Base-by-base conservation (phyloP, 768 basidiomycete genomes). In the Agaricus bisporus region DNA sequence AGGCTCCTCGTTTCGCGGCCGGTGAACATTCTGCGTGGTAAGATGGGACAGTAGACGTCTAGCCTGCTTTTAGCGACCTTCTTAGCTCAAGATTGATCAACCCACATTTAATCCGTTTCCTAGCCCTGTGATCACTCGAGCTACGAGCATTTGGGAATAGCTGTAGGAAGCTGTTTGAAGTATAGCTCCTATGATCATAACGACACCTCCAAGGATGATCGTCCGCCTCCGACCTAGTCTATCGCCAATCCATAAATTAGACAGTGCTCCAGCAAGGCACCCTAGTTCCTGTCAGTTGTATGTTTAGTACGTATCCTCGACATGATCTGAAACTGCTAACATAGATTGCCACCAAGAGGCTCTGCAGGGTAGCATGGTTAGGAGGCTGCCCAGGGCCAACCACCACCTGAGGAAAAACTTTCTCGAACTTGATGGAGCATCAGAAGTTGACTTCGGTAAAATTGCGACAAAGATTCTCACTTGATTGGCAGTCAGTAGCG, bases 11-110 rank as follows among this genome's bases (percentile, higher is more conserved):
- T 51, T 72, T 72, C 28, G 80, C 72, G 4, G 82, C 77, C 4
- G 80, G 75, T 1, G 84, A 83, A 60, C 82, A 83, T 64, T 87
- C 85, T 0, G 82, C 79, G 54, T 83, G 82, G 61, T 84, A 86
- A 9, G 74, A 71, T 2, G 84, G 83, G 0, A 83, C 78, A 14
- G 82, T 83, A 2, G 83, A 83, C 3, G 84, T 85, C 77, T 84
- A 55, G 28, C 15, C 15, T 25, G 11, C 36, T 3, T 43, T 26
- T 32, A 43, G 38, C 6, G 15, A 17, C 17, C 20, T 18, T 8
- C 41, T 11, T 14, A n/a, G 9, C 12, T 17, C 17, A 32, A 45
- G 4, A 11, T 12, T 6, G 17, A 22, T 41, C 37, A 18, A 67
- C 73, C 10, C 55, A 80, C 79, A 58, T 81, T 82, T 41, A 85